A percentile compares a stretch with the other conserved stretches of the same genome.
These are phyloP conservation scores for Aspergillus jensenii DNA, from an alignment of 2,329 filamentous ascomycete genomes.

Conservation along the genomic window DNA sequence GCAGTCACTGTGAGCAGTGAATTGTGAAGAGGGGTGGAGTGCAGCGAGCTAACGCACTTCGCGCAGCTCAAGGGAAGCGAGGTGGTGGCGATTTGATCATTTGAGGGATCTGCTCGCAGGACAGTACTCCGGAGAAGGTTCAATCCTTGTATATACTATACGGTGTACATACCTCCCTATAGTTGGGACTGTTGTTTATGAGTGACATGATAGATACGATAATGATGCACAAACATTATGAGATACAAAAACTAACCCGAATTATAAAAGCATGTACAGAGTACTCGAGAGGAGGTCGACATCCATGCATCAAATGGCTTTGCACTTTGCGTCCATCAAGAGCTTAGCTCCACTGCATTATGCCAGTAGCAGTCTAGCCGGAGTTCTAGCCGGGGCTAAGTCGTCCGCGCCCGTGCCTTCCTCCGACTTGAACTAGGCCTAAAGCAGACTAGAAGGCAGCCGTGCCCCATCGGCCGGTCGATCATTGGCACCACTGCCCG, in stretches of 20 bases:
- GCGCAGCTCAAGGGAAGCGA: constrained; percentile 1
- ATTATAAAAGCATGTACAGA: background rate
- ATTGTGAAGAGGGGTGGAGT: background rate
- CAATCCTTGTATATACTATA: background rate
- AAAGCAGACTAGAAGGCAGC: background rate
- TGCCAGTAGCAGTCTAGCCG: background rate
- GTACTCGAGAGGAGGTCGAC: background rate
- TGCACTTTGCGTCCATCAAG: background rate
- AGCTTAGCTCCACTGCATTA: constrained; percentile 2
- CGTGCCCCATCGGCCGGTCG: constrained; percentile 3
- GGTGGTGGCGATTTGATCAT: constrained; percentile 2
- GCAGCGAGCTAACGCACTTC: constrained; percentile 7
- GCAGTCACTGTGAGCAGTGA: background rate
- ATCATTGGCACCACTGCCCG: constrained; percentile 12
- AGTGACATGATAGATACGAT: background rate
- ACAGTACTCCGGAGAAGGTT: background rate
- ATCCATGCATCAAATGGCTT: background rate
- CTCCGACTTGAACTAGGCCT: background rate
- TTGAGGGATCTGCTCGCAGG: constrained; percentile 8
- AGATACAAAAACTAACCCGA: background rate
- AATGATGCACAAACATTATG: background rate
- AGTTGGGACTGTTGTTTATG: background rate
- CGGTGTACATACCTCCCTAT: background rate
- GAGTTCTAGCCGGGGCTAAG: background rate
- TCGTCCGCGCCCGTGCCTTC: background rate